Evolutionary conservation across 345 rosid genomes (phyloP).

Genomic region (Adansonia digitata): DNA sequence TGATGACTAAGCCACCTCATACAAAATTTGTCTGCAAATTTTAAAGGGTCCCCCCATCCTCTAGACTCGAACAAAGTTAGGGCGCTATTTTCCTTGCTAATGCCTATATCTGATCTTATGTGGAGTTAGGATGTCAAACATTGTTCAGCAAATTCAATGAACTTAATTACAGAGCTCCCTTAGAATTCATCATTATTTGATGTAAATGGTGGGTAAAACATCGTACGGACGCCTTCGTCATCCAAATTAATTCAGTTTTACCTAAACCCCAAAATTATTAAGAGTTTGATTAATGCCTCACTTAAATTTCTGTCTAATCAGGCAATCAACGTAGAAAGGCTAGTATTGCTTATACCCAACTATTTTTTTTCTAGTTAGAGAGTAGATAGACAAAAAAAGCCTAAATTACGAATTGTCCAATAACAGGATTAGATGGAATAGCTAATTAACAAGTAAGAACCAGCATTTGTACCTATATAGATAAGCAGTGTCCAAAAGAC

Average conservation of each 20-base stretch:
- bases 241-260: background rate
- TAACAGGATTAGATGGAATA: too few relatives aligned
- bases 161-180: background rate
- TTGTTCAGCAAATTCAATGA: constrained; percentile 1
- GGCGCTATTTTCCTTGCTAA: background rate
- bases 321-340: background rate
- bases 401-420: too few relatives aligned
- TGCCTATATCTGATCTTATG: background rate
- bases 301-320: background rate
- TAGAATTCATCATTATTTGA: background rate
- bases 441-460: too few relatives aligned
- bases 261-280: background rate
- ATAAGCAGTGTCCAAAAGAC: background rate
- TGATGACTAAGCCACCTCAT: background rate
- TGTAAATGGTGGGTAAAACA: background rate
- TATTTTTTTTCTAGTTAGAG: background rate
- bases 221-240: background rate
- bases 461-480: background rate
- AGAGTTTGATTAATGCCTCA: constrained; percentile 3
- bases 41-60: background rate
- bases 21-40: background rate
- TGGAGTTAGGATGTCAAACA: background rate
- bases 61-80: background rate
- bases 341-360: background rate
- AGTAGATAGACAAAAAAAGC: background rate